Evolutionary conservation across 495 filamentous ascomycete species (phyloP).

Genomic region (Talaromyces proteolyticus): DNA sequence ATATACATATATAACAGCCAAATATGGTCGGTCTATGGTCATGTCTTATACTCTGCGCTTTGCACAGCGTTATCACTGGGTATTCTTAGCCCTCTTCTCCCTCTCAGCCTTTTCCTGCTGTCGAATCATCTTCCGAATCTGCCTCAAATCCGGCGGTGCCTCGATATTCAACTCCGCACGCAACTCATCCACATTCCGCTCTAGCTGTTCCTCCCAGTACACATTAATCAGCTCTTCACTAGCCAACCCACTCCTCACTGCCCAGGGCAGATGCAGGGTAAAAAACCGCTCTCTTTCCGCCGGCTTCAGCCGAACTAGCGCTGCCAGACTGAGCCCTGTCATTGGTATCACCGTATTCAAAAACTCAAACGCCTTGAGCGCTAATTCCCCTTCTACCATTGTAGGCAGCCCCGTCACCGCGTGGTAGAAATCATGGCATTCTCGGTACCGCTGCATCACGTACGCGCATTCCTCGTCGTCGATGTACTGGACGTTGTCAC

Average conservation of each 20-base stretch:
- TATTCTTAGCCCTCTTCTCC: background rate
- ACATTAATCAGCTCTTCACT: conserved; percentile 88
- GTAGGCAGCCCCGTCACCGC: conserved; percentile 87
- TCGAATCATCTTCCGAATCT: conserved; percentile 64
- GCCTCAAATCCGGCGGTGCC: conserved; percentile 81
- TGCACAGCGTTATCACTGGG: background rate
- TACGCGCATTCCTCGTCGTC: conserved; percentile 94
- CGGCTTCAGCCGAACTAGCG: conserved; percentile 64
- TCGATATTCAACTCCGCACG: conserved; percentile 73
- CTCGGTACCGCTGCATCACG: conserved; percentile 97
- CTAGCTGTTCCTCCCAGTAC: conserved; percentile 95
- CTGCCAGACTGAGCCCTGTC: conserved; percentile 80
- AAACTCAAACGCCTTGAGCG: conserved; percentile 95
- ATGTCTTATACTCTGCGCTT: background rate
- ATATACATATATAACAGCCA: no score
- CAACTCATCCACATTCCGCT: conserved; percentile 75
- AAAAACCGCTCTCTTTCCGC: conserved; percentile 70
- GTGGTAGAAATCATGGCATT: conserved; percentile 98
- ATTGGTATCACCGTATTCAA: conserved; percentile 90
- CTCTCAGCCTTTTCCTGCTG: conserved; percentile 51
- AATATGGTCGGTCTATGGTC: no score
- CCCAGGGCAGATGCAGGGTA: conserved; percentile 81
- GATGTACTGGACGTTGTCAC: conserved; percentile 75
- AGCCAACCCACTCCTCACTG: conserved; percentile 70
- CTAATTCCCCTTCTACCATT: conserved; percentile 90